A percentile compares a stretch with the other conserved stretches of the same genome.
Conservation (phyloP, 495 filamentous ascomycete species). For the Recurvomyces mirabilis region DNA sequence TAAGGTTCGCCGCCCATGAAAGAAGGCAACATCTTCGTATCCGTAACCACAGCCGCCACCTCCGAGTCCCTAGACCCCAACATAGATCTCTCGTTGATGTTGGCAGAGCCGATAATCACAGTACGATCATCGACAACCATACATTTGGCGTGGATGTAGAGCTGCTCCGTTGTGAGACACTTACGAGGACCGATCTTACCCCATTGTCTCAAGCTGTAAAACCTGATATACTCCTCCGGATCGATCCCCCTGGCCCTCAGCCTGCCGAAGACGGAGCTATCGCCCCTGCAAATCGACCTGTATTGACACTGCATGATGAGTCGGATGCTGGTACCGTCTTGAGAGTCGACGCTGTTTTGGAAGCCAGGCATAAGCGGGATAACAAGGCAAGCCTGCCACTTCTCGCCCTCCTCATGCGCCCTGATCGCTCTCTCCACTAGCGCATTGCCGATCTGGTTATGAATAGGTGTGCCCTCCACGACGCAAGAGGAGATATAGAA, state of each 20-base stretch:
- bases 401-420: constrained; percentile 71
- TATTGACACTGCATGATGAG: constrained; percentile 98
- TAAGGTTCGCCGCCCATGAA: constrained; percentile 84
- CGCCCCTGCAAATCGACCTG: constrained; percentile 89
- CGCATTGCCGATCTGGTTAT: constrained; percentile 91
- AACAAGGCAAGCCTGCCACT: constrained; percentile 87
- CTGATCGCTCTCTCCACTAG: constrained; percentile 83
- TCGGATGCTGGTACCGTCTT: constrained; percentile 86
- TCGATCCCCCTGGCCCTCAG: constrained; percentile 75
- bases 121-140: constrained; percentile 94
- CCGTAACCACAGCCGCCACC: constrained; percentile 78
- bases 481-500: constrained; percentile 95
- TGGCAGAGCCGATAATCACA: constrained; percentile 91
- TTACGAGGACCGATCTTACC: constrained; percentile 78
- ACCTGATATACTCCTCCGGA: constrained; percentile 92
- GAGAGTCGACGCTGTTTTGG: constrained; percentile 88
- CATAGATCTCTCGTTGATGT: constrained; percentile 99
- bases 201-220: constrained; percentile 88
- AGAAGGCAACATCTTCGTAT: constrained; percentile 88
- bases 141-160: constrained; percentile 97
- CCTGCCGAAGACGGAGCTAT: constrained; percentile 83
- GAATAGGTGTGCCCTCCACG: constrained; percentile 73
- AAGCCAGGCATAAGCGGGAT: constrained; percentile 97
- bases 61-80: constrained; percentile 84
- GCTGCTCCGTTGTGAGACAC: constrained; percentile 81